Evolutionary conservation across 257 asterid species (phyloP).

Genomic region (Sherardia arvensis): DNA sequence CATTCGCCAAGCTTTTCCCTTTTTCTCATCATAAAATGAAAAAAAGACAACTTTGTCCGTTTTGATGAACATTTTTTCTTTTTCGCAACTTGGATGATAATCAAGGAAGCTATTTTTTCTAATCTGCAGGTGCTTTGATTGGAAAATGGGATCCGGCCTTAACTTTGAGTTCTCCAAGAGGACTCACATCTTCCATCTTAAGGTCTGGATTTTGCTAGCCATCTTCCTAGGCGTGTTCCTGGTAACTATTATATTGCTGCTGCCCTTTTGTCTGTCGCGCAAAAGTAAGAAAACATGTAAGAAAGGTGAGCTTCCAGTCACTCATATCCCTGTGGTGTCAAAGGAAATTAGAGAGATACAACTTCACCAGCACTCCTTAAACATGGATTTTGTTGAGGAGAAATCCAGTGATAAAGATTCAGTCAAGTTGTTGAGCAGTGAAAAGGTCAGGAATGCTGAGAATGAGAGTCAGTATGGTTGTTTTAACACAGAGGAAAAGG

Average conservation of each 20-base stretch:
- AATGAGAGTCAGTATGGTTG: constrained; percentile 30
- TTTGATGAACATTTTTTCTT: background rate
- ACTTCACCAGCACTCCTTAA: constrained; percentile 41
- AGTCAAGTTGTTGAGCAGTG: constrained; percentile 33
- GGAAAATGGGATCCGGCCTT: constrained; percentile 46
- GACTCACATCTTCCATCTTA: constrained; percentile 57
- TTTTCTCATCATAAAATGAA: too few relatives aligned
- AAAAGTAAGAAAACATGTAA: constrained; percentile 23
- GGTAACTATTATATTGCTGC: constrained; percentile 35
- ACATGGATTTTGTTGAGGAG: constrained; percentile 22
- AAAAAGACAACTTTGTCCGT: background rate
- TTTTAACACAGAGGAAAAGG: constrained; percentile 24
- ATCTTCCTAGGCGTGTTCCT: constrained; percentile 45
- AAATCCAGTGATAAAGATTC: constrained; percentile 36
- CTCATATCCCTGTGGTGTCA: constrained; percentile 31
- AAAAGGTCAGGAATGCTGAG: constrained; percentile 20
- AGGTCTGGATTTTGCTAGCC: constrained; percentile 62
- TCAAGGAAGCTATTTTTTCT: constrained; percentile 2
- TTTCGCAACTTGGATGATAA: too few relatives aligned
- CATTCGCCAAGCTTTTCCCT: background rate
- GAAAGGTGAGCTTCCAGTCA: constrained; percentile 29
- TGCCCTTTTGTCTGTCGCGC: constrained; percentile 37
- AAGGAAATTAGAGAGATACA: constrained; percentile 53
- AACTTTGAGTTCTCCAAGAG: constrained; percentile 47
- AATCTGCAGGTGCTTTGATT: constrained; percentile 22